Evolutionary conservation across 352 stramenopile species (phyloP).

Genomic region (Globisporangium spinosum): DNA sequence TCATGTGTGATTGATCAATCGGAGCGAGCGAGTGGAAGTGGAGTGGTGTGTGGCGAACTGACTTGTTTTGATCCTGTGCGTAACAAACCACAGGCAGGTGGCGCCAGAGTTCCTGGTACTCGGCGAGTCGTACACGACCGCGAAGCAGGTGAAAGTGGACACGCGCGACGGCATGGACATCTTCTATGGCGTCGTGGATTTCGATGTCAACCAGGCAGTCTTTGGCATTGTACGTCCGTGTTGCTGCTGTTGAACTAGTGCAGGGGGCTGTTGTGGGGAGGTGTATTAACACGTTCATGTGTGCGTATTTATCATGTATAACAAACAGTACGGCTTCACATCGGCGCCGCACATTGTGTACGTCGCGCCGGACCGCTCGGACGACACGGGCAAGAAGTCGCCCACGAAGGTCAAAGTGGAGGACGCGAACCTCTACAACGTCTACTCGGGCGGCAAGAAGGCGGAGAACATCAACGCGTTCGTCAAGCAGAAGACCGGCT

Average conservation of each 20-base stretch:
- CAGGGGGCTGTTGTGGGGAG: neutral
- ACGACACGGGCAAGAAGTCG: slow-evolving; percentile 45
- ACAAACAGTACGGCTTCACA: slow-evolving; percentile 63
- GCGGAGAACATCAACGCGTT: slow-evolving; percentile 68
- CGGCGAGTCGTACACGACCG: slow-evolving; percentile 54
- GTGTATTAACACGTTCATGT: neutral
- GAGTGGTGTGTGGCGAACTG: neutral
- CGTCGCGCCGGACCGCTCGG: slow-evolving; percentile 52
- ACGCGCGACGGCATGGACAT: slow-evolving; percentile 74
- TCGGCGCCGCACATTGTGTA: slow-evolving; percentile 78
- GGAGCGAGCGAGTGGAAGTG: neutral
- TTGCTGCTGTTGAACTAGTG: neutral
- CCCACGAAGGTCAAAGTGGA: slow-evolving; percentile 53
- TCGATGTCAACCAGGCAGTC: slow-evolving; percentile 60
- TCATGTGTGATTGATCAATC: neutral
- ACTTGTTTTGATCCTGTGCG: neutral
- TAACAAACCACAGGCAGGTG: slow-evolving; percentile 34
- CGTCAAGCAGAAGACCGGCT: slow-evolving; percentile 80
- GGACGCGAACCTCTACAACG: slow-evolving; percentile 66
- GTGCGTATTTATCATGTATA: neutral
- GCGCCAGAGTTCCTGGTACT: slow-evolving; percentile 63
- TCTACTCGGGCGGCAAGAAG: slow-evolving; percentile 71
- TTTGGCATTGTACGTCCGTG: slow-evolving; percentile 52
- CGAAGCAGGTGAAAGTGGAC: slow-evolving; percentile 69
- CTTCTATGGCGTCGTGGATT: slow-evolving; percentile 77